Conservation (phyloP, 768 basidiomycete genomes). For the Strobilomyces dryophilus region DNA sequence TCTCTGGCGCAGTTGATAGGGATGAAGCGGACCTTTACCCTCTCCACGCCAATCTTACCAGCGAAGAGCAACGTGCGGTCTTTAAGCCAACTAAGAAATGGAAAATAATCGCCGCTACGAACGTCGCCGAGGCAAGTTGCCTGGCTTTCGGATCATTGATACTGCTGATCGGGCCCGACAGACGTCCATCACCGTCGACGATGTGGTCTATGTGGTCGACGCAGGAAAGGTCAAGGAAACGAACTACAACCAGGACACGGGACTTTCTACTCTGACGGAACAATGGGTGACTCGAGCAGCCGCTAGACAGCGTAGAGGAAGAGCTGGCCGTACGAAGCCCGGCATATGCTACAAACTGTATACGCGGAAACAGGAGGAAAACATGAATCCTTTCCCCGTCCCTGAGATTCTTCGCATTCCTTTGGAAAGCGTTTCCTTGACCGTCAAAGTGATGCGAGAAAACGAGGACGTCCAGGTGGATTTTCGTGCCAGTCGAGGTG, state of each 20-base stretch:
- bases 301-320: slow-evolving; percentile 78
- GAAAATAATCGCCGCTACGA: slow-evolving; percentile 88
- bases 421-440: slow-evolving; percentile 74
- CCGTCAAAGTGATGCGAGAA: slow-evolving; percentile 76
- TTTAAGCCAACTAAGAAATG: slow-evolving; percentile 62
- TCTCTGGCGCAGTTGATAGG: slow-evolving; percentile 35
- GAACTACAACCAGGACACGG: slow-evolving; percentile 61
- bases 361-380: slow-evolving; percentile 64
- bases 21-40: slow-evolving; percentile 57
- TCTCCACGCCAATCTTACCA: slow-evolving; percentile 86
- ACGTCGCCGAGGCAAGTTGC: slow-evolving; percentile 77
- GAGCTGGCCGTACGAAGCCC: slow-evolving; percentile 83
- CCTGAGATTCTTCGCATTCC: slow-evolving; percentile 90
- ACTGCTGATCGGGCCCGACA: slow-evolving; percentile 25
- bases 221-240: slow-evolving; percentile 84
- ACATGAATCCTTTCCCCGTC: slow-evolving; percentile 66
- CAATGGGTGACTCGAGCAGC: slow-evolving; percentile 76
- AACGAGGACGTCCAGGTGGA: slow-evolving; percentile 72
- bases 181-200: slow-evolving; percentile 91
- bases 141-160: too few species aligned
- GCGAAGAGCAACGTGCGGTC: slow-evolving; percentile 75
- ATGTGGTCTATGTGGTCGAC: slow-evolving; percentile 83
- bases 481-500: slow-evolving; percentile 10
- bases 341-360: slow-evolving; percentile 89
- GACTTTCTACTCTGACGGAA: slow-evolving; percentile 75